Evolutionary conservation across 192 early-diverging fungal genomes (phyloP).

Genomic region (Phycomyces blakesleeanus): DNA sequence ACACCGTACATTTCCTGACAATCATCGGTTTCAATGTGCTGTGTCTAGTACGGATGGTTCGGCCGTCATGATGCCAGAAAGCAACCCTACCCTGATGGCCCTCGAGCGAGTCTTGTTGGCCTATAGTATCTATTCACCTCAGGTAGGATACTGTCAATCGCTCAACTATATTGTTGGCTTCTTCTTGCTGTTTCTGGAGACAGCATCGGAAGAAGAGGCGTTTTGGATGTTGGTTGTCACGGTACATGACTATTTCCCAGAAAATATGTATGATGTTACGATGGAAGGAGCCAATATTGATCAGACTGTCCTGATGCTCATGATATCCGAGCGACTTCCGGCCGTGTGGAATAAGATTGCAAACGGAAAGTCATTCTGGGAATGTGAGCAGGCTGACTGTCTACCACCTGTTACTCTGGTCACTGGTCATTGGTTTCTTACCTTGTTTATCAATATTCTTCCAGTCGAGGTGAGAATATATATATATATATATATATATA

Average conservation of each 20-base stretch:
- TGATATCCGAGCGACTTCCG: conserved; percentile 47
- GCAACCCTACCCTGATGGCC: conserved; percentile 48
- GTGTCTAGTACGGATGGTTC: conserved; percentile 18
- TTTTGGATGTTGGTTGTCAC: conserved; percentile 79
- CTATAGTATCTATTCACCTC: conserved; percentile 66
- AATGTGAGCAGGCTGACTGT: conserved; percentile 39
- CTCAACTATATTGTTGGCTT: conserved; percentile 78
- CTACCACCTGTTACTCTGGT: conserved; percentile 67
- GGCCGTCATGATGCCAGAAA: conserved; percentile 33
- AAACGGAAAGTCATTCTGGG: conserved; percentile 35
- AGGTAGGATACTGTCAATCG: conserved; percentile 82
- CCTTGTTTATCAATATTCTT: conserved; percentile 69
- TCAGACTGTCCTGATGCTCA: conserved; percentile 60
- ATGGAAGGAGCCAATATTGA: conserved; percentile 73
- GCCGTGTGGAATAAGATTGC: conserved; percentile 43
- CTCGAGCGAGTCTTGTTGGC: conserved; percentile 66
- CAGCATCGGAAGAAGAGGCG: conserved; percentile 72
- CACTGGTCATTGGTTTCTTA: conserved; percentile 78
- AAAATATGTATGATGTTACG: conserved; percentile 70
- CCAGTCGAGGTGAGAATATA: conserved; percentile 41
- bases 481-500: too few relatives aligned
- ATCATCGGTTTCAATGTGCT: conserved; percentile 61
- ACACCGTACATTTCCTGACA: conserved; percentile 82
- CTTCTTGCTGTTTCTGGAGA: conserved; percentile 65
- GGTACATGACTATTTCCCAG: conserved; percentile 71